These are phyloP conservation scores for Begonia loranthoides DNA, from an alignment of 306 rosid genomes.

Conservation along the genomic window DNA sequence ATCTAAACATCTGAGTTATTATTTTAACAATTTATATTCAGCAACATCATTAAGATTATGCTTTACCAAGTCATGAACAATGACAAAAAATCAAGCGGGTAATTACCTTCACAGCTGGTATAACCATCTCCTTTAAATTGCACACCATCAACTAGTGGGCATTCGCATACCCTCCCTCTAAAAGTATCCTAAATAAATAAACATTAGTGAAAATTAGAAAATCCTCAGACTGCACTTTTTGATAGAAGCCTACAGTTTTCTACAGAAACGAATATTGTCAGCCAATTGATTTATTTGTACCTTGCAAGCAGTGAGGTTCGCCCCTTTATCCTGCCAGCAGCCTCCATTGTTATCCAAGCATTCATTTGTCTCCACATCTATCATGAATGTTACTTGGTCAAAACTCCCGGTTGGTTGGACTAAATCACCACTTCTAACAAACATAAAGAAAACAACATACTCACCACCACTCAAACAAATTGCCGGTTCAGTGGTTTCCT, in stretches of 20 bases:
- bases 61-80: too few relatives aligned
- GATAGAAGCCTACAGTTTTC: not conserved
- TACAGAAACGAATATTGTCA: slow-evolving; percentile 4
- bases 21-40: too few relatives aligned
- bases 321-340: slow-evolving; percentile 45
- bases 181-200: slow-evolving; percentile 40
- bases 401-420: not conserved
- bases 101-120: slow-evolving; percentile 37
- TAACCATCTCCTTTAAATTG: slow-evolving; percentile 69
- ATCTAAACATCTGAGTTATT: too few relatives aligned
- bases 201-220: not conserved
- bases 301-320: slow-evolving; percentile 55
- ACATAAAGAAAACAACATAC: slow-evolving; percentile 4
- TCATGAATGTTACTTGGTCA: slow-evolving; percentile 4
- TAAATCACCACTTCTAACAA: not conserved
- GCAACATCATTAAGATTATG: too few relatives aligned
- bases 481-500: slow-evolving; percentile 59
- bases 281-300: slow-evolving; percentile 14
- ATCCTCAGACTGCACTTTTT: not conserved
- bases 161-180: slow-evolving; percentile 13
- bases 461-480: slow-evolving; percentile 55
- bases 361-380: slow-evolving; percentile 59
- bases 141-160: slow-evolving; percentile 57
- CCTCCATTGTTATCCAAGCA: slow-evolving; percentile 54
- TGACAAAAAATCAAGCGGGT: not conserved